Conservation (phyloP, 176 grass and related monocot species). For the Pharus latifolius region DNA sequence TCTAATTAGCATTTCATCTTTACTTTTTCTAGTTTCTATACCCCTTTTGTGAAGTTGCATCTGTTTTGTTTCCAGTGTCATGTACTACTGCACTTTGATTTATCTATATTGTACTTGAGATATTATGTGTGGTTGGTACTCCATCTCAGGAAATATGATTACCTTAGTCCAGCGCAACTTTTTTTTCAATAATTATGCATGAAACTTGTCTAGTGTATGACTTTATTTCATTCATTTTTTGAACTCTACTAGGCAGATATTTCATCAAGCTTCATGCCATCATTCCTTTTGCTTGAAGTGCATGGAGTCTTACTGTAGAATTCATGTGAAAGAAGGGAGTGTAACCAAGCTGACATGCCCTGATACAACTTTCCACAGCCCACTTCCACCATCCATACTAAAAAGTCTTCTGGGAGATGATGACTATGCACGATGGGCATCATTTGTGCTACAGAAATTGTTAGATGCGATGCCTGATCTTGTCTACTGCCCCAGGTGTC, state of each 20-base stretch:
- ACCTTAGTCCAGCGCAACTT: not conserved
- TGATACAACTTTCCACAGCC: conserved; percentile 28
- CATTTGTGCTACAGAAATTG: conserved; percentile 36
- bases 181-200: not conserved
- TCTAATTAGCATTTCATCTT: not conserved
- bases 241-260: conserved; percentile 25
- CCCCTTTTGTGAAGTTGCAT: not conserved
- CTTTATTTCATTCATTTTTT: not conserved
- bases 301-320: conserved; percentile 55
- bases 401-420: conserved; percentile 36
- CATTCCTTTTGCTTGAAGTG: conserved; percentile 59
- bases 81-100: not conserved
- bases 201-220: not conserved
- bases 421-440: conserved; percentile 56
- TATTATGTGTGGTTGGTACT: not conserved
- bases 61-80: too few relatives aligned
- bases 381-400: conserved; percentile 31
- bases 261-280: conserved; percentile 54
- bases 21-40: not conserved
- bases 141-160: not conserved
- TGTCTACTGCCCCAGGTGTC: conserved; percentile 55
- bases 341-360: conserved; percentile 51
- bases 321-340: conserved; percentile 58
- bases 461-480: conserved; percentile 63
- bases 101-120: not conserved